Percentiles rank a stretch among this genome's conserved stretches.
These are phyloP conservation scores for Fagus crenata DNA, from an alignment of 306 rosid species.

Conservation along the genomic window DNA sequence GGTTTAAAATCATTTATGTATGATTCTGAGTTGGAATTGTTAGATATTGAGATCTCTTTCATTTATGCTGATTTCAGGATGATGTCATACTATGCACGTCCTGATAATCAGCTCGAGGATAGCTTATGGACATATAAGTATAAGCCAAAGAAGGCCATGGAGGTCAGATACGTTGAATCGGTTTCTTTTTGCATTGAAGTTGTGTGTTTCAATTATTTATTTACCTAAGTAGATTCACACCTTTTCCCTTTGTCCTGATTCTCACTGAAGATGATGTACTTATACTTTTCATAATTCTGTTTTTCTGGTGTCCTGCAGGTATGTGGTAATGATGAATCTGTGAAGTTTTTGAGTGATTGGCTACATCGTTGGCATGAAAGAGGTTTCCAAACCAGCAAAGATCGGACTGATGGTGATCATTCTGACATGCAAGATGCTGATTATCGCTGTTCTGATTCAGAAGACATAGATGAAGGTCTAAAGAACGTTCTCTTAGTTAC, in stretches of 20 bases:
- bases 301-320: conserved; percentile 48
- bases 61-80: conserved; percentile 44
- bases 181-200: conserved; percentile 14
- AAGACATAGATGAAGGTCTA: conserved; percentile 40
- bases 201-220: conserved; percentile 18
- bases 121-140: conserved; percentile 73
- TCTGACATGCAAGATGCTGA: conserved; percentile 31
- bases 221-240: conserved; percentile 8
- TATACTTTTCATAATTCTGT: neutral
- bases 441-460: conserved; percentile 46
- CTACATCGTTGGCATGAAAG: conserved; percentile 68
- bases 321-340: conserved; percentile 76
- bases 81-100: conserved; percentile 45
- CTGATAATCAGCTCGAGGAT: conserved; percentile 44
- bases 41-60: conserved; percentile 24
- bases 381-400: conserved; percentile 41
- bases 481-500: conserved; percentile 77
- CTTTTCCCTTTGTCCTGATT: neutral
- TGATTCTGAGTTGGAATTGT: conserved; percentile 14
- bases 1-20: conserved; percentile 16
- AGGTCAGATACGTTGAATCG: conserved; percentile 49
- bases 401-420: conserved; percentile 34
- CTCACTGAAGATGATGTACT: neutral
- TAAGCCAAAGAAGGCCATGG: conserved; percentile 70
- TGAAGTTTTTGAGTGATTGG: conserved; percentile 72